These are phyloP conservation scores for Mycena albidolilacea DNA, from an alignment of 768 basidiomycete genomes.

Conservation along the genomic window DNA sequence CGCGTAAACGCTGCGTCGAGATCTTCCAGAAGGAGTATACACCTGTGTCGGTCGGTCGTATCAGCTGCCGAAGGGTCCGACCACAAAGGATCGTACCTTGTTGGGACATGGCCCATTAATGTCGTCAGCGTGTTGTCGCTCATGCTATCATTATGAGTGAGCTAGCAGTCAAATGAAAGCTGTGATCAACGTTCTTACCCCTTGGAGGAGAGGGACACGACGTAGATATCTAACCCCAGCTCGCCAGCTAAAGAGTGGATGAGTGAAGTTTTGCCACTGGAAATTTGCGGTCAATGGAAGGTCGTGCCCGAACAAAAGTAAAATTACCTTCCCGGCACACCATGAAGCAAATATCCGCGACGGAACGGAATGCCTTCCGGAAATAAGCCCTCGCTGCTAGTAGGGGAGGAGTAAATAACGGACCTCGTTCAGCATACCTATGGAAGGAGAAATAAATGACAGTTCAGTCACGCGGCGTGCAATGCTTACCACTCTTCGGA, in stretches of 20 bases:
- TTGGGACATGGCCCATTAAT: constrained; percentile 90
- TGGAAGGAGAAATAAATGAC: constrained; percentile 39
- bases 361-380: constrained; percentile 86
- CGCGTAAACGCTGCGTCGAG: constrained; percentile 94
- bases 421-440: constrained; percentile 94
- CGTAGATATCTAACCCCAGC: constrained; percentile 91
- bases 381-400: constrained; percentile 28
- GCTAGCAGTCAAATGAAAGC: constrained; percentile 33
- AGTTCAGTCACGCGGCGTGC: constrained; percentile 35
- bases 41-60: constrained; percentile 59
- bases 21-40: constrained; percentile 94
- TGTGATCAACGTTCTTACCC: constrained; percentile 63
- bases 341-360: constrained; percentile 87
- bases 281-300: constrained; percentile 37
- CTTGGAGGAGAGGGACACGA: constrained; percentile 89
- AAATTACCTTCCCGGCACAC: constrained; percentile 85
- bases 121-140: constrained; percentile 91
- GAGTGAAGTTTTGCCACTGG: constrained; percentile 87
- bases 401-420: constrained; percentile 42
- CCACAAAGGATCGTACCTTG: constrained; percentile 63
- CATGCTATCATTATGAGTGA: constrained; percentile 68
- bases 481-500: constrained; percentile 86
- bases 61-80: constrained; percentile 35
- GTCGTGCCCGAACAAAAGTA: constrained; percentile 6
- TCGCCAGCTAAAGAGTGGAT: constrained; percentile 91